These are phyloP conservation scores for Paramyrothecium sp. DNA, from an alignment of 2,329 filamentous ascomycete genomes.

Conservation along the genomic window DNA sequence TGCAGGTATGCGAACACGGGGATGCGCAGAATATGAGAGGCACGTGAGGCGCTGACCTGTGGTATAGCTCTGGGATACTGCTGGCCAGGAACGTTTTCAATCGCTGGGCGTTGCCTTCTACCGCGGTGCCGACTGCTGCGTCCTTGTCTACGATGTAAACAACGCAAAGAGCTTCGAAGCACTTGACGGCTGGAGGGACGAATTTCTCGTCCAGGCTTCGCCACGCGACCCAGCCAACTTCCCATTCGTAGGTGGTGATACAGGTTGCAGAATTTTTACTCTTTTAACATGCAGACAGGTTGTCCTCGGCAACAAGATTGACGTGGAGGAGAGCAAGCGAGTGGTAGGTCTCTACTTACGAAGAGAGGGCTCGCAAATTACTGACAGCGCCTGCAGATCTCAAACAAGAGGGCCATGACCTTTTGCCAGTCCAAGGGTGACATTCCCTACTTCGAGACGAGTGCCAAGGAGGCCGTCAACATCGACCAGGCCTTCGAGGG, in stretches of 20 bases:
- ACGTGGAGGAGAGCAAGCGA: slow-evolving; percentile 96
- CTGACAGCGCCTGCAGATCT: slow-evolving; percentile 60
- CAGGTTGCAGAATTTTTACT: neutral
- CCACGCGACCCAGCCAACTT: slow-evolving; percentile 96
- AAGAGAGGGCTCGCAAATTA: neutral
- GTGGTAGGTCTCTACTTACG: slow-evolving; percentile 51
- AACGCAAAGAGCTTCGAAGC: slow-evolving; percentile 99
- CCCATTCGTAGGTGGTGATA: slow-evolving; percentile 73
- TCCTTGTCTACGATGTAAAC: slow-evolving; percentile 97
- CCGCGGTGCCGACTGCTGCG: slow-evolving; percentile 94
- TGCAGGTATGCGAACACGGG: slow-evolving; percentile 67
- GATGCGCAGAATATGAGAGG: neutral
- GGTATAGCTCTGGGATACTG: slow-evolving; percentile 92
- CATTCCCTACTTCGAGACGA: slow-evolving; percentile 99
- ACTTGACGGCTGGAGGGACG: slow-evolving; percentile 96
- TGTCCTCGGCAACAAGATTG: slow-evolving; percentile 98
- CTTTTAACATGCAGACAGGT: slow-evolving; percentile 52
- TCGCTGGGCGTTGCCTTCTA: slow-evolving; percentile 97
- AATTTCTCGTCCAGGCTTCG: slow-evolving; percentile 96
- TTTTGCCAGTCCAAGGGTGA: slow-evolving; percentile 98
- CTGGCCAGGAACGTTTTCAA: slow-evolving; percentile 95
- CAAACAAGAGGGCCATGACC: slow-evolving; percentile 91
- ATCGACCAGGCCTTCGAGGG: slow-evolving; percentile 80
- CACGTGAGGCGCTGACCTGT: slow-evolving; percentile 5
- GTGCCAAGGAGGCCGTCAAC: slow-evolving; percentile 97